phyloP scores from a whole-genome alignment of 805 yeast species.

The Yamadazyma olivae region DNA sequence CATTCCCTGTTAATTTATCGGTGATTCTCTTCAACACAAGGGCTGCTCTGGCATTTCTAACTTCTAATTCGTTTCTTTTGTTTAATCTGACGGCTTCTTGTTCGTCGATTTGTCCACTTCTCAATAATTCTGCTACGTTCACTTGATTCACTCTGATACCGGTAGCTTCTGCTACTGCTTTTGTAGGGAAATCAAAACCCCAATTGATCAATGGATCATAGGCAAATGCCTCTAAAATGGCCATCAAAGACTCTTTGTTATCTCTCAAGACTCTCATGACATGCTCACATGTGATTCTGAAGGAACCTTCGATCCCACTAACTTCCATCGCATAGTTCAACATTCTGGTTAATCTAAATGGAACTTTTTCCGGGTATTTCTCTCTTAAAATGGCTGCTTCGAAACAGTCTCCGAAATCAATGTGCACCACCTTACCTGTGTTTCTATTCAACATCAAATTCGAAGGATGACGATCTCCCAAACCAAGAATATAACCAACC shows the following conservation, averaged over 20 bases:
- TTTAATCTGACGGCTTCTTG: slow-evolving; percentile 72
- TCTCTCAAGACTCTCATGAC: slow-evolving; percentile 94
- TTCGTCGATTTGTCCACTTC: slow-evolving; percentile 73
- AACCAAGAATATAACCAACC: slow-evolving; percentile 95
- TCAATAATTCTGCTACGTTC: slow-evolving; percentile 66
- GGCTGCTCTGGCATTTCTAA: slow-evolving; percentile 86
- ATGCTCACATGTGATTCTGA: slow-evolving; percentile 93
- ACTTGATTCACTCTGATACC: slow-evolving; percentile 66
- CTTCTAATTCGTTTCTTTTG: slow-evolving; percentile 65
- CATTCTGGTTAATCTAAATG: slow-evolving; percentile 96
- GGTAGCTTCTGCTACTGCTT: slow-evolving; percentile 69
- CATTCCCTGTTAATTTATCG: slow-evolving; percentile 92
- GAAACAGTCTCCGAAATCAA: slow-evolving; percentile 98
- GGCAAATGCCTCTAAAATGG: slow-evolving; percentile 96
- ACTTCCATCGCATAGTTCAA: slow-evolving; percentile 98
- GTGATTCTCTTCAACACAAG: slow-evolving; percentile 86
- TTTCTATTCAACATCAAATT: slow-evolving; percentile 91
- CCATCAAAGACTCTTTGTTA: slow-evolving; percentile 95
- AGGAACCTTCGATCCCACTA: slow-evolving; percentile 96
- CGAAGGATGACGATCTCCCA: slow-evolving; percentile 98
- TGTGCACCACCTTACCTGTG: slow-evolving; percentile 94
- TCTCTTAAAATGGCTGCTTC: slow-evolving; percentile 97
- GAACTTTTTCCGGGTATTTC: slow-evolving; percentile 97
- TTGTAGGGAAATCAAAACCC: slow-evolving; percentile 94
- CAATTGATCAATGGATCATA: slow-evolving; percentile 97